Percentiles rank a stretch among this genome's conserved stretches.
Evolutionary conservation across 371 early-diverging fungal species (phyloP).

Genomic region (Lichtheimia ornata): DNA sequence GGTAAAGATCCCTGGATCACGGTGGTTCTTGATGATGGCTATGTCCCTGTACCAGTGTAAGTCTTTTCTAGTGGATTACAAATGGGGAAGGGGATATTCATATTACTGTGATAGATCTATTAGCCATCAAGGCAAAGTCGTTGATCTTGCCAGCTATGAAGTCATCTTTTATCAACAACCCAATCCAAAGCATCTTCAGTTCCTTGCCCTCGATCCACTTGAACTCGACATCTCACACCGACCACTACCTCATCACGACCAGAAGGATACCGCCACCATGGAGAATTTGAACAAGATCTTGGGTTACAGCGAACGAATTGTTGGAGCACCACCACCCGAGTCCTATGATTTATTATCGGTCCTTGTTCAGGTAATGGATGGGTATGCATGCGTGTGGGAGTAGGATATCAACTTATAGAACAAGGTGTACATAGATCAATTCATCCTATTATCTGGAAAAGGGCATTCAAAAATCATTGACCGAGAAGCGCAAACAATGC

Average conservation of each 20-base stretch:
- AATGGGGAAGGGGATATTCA: no score
- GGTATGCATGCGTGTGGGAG: no score
- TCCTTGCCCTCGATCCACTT: conserved; percentile 70
- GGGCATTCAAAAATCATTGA: conserved; percentile 23
- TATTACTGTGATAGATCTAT: neutral
- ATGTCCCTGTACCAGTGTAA: conserved; percentile 39
- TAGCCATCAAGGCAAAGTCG: conserved; percentile 7
- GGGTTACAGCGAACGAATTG: conserved; percentile 7
- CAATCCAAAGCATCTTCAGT: conserved; percentile 66
- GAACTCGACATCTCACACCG: conserved; percentile 68
- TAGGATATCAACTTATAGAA: neutral
- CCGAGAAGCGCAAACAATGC: neutral
- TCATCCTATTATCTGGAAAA: conserved; percentile 51
- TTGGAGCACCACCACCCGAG: neutral
- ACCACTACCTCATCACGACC: conserved; percentile 8
- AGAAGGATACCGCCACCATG: conserved; percentile 3
- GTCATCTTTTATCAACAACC: conserved; percentile 69
- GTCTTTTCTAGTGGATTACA: neutral
- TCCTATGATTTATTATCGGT: conserved; percentile 27
- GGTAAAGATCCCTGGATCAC: conserved; percentile 31
- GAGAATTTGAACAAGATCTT: conserved; percentile 25
- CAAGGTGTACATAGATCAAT: conserved; percentile 38
- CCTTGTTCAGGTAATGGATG: conserved; percentile 29
- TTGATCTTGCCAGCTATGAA: conserved; percentile 20
- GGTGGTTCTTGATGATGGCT: conserved; percentile 25